Conservation (phyloP, 768 basidiomycete genomes). For the Leccinum aurantiacum region DNA sequence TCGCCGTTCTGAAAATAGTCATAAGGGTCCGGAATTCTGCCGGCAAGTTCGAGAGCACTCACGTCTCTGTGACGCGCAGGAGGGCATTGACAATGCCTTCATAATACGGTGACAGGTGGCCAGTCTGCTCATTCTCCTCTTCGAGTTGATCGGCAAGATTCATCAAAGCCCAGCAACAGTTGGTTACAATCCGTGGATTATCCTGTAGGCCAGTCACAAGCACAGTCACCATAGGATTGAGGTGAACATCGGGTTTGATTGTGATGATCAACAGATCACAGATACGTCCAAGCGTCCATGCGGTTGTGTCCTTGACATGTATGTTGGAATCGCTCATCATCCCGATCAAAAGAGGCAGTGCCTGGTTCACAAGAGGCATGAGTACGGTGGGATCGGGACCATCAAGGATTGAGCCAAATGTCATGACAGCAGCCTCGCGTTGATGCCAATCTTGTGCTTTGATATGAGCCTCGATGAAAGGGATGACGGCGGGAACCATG, state of each 20-base stretch:
- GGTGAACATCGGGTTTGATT: slow-evolving; percentile 87
- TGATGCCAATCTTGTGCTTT: slow-evolving; percentile 89
- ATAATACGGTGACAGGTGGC: slow-evolving; percentile 85
- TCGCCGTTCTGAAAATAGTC: slow-evolving; percentile 53
- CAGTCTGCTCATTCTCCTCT: slow-evolving; percentile 54
- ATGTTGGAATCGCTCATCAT: slow-evolving; percentile 89
- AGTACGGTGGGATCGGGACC: slow-evolving; percentile 90
- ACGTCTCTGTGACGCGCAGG: slow-evolving; percentile 87
- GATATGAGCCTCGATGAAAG: slow-evolving; percentile 97
- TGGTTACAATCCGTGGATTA: slow-evolving; percentile 82
- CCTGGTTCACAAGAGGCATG: slow-evolving; percentile 89
- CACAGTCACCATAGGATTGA: slow-evolving; percentile 79
- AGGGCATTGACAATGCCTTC: slow-evolving; percentile 84
- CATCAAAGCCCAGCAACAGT: slow-evolving; percentile 97
- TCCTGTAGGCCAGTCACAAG: slow-evolving; percentile 80
- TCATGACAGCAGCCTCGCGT: slow-evolving; percentile 97
- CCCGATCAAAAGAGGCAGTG: slow-evolving; percentile 87
- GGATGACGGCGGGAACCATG: slow-evolving; percentile 91
- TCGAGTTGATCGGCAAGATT: slow-evolving; percentile 89
- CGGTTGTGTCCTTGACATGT: slow-evolving; percentile 94
- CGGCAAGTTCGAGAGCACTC: slow-evolving; percentile 23
- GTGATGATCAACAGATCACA: slow-evolving; percentile 84
- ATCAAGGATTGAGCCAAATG: slow-evolving; percentile 96
- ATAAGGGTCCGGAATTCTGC: slow-evolving; percentile 12
- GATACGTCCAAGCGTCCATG: slow-evolving; percentile 96